These are phyloP conservation scores for Plasmodium fragile DNA, from an alignment of 169 alveolate species.

Conservation along the genomic window DNA sequence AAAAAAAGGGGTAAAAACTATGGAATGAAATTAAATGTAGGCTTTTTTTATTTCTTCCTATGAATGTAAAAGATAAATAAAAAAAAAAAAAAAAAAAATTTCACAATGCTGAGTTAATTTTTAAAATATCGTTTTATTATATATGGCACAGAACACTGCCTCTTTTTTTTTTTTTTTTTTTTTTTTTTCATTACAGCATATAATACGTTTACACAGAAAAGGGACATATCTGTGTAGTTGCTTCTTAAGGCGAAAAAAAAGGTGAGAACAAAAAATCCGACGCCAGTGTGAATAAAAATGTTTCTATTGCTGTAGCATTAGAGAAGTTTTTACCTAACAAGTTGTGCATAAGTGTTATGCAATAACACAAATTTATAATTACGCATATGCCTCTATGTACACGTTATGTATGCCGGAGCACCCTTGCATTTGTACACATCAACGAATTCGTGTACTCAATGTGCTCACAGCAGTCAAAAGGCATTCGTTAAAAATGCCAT, in stretches of 20 bases:
- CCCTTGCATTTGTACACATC: neutral
- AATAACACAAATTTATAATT: neutral
- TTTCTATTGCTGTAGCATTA: neutral
- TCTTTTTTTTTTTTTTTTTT: neutral
- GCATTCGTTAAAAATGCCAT: slow-evolving; percentile 5
- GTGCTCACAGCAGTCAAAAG: neutral
- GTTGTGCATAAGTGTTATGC: neutral
- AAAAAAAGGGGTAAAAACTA: neutral
- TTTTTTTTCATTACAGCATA: neutral
- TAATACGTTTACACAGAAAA: neutral
- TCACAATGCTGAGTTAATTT: slow-evolving; percentile 8
- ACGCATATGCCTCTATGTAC: neutral
- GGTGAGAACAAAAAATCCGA: neutral
- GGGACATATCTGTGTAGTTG: slow-evolving; percentile 6
- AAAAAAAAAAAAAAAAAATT: neutral
- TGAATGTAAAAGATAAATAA: neutral
- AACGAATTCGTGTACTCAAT: neutral
- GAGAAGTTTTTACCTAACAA: neutral
- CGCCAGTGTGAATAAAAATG: neutral
- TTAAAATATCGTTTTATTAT: neutral
- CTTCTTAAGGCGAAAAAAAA: slow-evolving; percentile 1
- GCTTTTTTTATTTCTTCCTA: neutral
- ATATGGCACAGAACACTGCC: neutral
- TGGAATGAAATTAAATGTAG: neutral
- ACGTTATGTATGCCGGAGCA: neutral